Evolutionary conservation across 306 rosid species (phyloP).

Genomic region (Myrica gale): DNA sequence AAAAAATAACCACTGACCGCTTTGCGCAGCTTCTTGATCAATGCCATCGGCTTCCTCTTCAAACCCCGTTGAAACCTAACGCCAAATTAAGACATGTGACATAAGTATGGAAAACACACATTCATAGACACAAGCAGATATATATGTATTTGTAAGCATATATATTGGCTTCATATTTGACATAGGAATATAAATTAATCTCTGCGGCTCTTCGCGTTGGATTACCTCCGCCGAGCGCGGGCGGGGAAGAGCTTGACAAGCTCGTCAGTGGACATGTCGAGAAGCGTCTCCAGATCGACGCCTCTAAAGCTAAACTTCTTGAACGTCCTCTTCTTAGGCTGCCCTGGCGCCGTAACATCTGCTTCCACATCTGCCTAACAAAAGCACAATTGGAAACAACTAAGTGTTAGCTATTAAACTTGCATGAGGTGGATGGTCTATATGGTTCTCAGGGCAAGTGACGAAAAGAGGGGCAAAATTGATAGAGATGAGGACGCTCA

Average conservation of each 20-base stretch:
- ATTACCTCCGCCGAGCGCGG: conserved; percentile 75
- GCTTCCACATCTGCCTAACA: conserved; percentile 59
- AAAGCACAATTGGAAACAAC: neutral
- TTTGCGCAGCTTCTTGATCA: conserved; percentile 56
- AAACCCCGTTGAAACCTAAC: conserved; percentile 52
- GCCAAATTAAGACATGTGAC: neutral
- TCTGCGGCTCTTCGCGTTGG: neutral
- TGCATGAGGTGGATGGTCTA: neutral
- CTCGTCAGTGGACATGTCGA: conserved; percentile 83
- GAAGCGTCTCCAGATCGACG: conserved; percentile 72
- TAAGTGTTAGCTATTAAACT: neutral
- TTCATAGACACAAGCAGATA: neutral
- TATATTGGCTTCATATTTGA: neutral
- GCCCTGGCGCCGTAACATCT: conserved; percentile 54
- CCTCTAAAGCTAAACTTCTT: conserved; percentile 86
- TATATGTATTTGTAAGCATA: neutral
- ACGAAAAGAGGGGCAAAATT: neutral
- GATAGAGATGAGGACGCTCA: neutral
- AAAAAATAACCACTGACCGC: conserved; percentile 29
- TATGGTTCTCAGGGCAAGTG: neutral
- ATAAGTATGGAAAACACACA: neutral
- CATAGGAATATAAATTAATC: neutral
- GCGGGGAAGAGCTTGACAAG: conserved; percentile 81
- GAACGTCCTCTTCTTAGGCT: conserved; percentile 81
- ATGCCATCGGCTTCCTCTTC: conserved; percentile 59